phyloP scores from a whole-genome alignment of 345 rosid species.

The Hevea brasiliensis region DNA sequence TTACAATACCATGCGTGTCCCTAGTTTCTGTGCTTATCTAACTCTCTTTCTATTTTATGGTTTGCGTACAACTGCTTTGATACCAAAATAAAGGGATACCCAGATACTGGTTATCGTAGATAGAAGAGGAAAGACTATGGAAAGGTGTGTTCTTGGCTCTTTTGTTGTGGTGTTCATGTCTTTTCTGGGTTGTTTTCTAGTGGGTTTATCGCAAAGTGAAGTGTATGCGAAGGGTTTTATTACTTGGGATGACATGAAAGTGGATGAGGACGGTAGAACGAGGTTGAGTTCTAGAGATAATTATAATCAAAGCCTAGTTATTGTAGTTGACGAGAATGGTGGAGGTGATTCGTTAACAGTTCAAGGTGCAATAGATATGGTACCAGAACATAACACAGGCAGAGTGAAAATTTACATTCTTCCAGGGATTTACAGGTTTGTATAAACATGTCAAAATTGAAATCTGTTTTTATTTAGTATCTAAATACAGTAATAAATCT shows the following conservation, averaged over 20 bases:
- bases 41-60: not conserved
- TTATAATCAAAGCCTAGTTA: conserved; percentile 41
- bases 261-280: conserved; percentile 36
- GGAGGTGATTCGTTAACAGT: conserved; percentile 69
- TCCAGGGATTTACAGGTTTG: conserved; percentile 87
- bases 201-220: conserved; percentile 11
- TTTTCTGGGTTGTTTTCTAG: conserved; percentile 7
- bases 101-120: not conserved
- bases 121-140: not conserved
- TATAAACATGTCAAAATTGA: not conserved
- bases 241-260: conserved; percentile 75
- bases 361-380: conserved; percentile 91
- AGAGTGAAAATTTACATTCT: conserved; percentile 77
- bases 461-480: no score
- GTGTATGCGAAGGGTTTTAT: conserved; percentile 33
- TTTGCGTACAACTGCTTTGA: not conserved
- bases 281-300: conserved; percentile 31
- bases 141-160: conserved; percentile 17
- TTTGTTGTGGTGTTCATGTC: conserved; percentile 20
- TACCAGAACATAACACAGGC: conserved; percentile 52
- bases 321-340: conserved; percentile 70
- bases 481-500: no score
- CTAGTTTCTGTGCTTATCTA: not conserved
- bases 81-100: not conserved
- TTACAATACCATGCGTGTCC: not conserved